Evolutionary conservation across 2,329 filamentous ascomycete species (phyloP).

Genomic region (Dactylellina haptotyla): DNA sequence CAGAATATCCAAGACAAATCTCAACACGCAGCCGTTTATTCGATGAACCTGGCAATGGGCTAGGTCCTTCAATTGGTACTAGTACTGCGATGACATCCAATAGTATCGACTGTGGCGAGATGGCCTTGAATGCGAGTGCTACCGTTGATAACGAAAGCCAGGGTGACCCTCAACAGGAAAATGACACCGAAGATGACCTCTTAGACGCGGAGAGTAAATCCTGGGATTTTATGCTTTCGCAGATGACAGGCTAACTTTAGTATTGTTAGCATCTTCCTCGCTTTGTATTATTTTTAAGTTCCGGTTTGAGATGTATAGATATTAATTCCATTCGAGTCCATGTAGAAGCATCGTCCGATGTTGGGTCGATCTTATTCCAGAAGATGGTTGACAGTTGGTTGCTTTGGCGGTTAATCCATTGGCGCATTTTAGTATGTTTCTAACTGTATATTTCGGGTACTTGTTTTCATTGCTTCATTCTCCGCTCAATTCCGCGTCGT

Average conservation of each 20-base stretch:
- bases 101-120: not conserved
- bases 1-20: not conserved
- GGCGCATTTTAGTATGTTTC: too few relatives aligned
- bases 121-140: too few relatives aligned
- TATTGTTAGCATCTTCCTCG: not conserved
- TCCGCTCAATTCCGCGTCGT: too few relatives aligned
- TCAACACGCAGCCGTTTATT: not conserved
- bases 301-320: too few relatives aligned
- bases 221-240: constrained; percentile 53
- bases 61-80: not conserved
- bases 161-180: not conserved
- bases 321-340: not conserved
- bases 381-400: too few relatives aligned
- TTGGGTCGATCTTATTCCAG: too few relatives aligned
- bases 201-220: constrained; percentile 44
- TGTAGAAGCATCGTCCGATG: too few relatives aligned
- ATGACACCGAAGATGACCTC: constrained; percentile 12
- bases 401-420: too few relatives aligned
- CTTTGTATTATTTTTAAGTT: not conserved
- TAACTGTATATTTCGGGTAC: too few relatives aligned
- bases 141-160: not conserved
- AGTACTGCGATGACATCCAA: not conserved
- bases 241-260: constrained; percentile 19
- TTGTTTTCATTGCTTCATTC: too few relatives aligned
- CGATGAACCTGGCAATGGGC: constrained; percentile 2